Evolutionary conservation across 257 asterid species (phyloP), one percentile per base, ranked within the genome.

Genomic region (Ilex asprella): DNA sequence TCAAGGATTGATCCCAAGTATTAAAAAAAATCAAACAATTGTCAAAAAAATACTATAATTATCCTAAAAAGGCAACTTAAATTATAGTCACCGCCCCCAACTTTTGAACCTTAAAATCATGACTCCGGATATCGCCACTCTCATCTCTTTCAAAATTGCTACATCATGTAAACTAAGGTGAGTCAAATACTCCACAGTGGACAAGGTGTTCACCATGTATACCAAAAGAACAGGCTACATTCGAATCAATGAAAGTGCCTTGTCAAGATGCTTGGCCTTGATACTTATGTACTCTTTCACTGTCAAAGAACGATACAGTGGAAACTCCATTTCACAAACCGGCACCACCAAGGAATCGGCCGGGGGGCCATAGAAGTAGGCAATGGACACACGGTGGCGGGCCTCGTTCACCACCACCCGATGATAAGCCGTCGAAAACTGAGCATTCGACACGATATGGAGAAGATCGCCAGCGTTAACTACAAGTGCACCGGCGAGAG

Each of bases 391-490:
- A 63, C 97, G 74, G 61, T 82, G 95, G n/a, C 35, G 52, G 0
- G 52, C 65, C 31, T 59, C 72, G 10, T 76, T 84, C 10, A 87
- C 96, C 7, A 91, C 16, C 1, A 73, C 97, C 14, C 97, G 85
- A 55, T 91, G 97, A 35, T 57, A 73, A 16, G 67, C 85, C 0
- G 75, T 49, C 2, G 59, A 73, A 10, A 84, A 80, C n/a, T 57
- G 56, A 0, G 78, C 94, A n/a, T 91, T 91, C 0, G 95, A 84
- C 6, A 78, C 31, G 10, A 91, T 76, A 65, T 91, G 89, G 73
- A 91, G 71, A 32, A 91, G 84, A 56, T 91, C 96, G 0, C 94
- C 97, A 0, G 85, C 51, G 57, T 88, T 91, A 67, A 91, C 79
- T 0, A 82, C 71, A 3, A 91, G 78, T 70, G 87, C 82, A 21